Conservation (phyloP, 2,329 filamentous ascomycete genomes). For the Xylaria sp. region DNA sequence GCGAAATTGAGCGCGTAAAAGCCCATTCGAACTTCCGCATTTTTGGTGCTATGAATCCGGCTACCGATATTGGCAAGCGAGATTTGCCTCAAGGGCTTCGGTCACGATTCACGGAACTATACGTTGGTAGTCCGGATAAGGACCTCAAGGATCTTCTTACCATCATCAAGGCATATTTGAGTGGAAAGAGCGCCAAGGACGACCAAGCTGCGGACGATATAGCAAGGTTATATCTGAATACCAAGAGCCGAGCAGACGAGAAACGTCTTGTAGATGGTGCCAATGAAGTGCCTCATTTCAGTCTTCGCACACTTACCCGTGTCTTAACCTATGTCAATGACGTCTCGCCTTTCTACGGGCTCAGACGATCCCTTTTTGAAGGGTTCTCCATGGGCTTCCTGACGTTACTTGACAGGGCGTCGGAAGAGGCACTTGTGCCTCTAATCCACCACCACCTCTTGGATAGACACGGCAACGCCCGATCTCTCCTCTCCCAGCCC, state of each 20-base stretch:
- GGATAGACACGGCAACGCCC: constrained; percentile 69
- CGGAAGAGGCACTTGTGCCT: constrained; percentile 78
- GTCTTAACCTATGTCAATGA: constrained; percentile 87
- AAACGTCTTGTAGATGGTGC: constrained; percentile 92
- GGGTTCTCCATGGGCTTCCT: constrained; percentile 98
- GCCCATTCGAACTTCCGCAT: constrained; percentile 94
- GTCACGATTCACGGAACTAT: constrained; percentile 94
- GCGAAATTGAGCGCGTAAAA: constrained; percentile 85
- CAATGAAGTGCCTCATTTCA: constrained; percentile 96
- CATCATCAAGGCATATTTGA: constrained; percentile 88
- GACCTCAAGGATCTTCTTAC: constrained; percentile 85
- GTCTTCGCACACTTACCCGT: constrained; percentile 88
- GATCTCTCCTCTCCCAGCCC: constrained; percentile 76
- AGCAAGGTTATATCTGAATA: constrained; percentile 84
- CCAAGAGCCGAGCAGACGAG: constrained; percentile 78
- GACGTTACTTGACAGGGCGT: constrained; percentile 82
- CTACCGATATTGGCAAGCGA: constrained; percentile 95
- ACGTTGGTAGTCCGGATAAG: constrained; percentile 87
- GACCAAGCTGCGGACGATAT: constrained; percentile 80
- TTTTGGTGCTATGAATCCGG: constrained; percentile 99
- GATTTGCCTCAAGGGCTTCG: constrained; percentile 88
- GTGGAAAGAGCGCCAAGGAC: constrained; percentile 71
- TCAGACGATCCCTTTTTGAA: constrained; percentile 87
- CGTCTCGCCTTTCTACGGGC: constrained; percentile 81
- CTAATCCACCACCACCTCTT: constrained; percentile 83